Conservation (phyloP, 1,284 basidiomycete genomes). For the Puccinia polysora region DNA sequence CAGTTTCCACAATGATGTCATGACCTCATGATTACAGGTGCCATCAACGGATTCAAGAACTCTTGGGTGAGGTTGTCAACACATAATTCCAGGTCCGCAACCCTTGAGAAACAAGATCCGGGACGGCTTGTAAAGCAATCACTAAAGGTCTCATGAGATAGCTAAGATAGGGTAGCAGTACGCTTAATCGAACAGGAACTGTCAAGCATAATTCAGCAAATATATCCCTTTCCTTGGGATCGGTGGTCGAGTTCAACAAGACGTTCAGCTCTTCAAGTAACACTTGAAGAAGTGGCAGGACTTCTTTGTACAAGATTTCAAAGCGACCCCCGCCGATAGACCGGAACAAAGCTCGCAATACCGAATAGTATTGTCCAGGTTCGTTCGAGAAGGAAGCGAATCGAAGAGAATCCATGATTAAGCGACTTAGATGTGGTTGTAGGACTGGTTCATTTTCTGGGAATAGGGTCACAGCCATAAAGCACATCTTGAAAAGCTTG, state of each 20-base stretch:
- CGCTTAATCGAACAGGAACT: conserved; percentile 89
- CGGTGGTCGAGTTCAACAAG: conserved; percentile 75
- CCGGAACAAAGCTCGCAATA: conserved; percentile 90
- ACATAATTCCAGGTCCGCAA: conserved; percentile 95
- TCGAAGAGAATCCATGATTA: conserved; percentile 96
- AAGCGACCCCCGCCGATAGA: conserved; percentile 97
- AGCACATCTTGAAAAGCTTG: conserved; percentile 93
- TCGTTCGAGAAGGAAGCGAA: conserved; percentile 85
- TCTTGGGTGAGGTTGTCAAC: conserved; percentile 98
- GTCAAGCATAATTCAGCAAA: conserved; percentile 97
- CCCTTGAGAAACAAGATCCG: conserved; percentile 91
- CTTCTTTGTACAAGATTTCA: conserved; percentile 92
- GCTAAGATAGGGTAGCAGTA: conserved; percentile 87
- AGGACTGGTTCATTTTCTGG: conserved; percentile 86
- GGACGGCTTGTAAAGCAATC: conserved; percentile 76
- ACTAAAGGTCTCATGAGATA: conserved; percentile 97
- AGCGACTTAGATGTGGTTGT: conserved; percentile 82
- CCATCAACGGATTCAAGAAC: conserved; percentile 94
- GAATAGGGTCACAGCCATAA: conserved; percentile 77
- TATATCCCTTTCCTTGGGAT: conserved; percentile 70
- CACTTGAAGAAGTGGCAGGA: conserved; percentile 89
- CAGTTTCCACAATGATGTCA: conserved; percentile 86
- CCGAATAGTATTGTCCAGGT: conserved; percentile 86
- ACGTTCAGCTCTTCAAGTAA: conserved; percentile 93
- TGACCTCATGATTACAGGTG: conserved; percentile 88